Percentiles rank a stretch among this genome's conserved stretches.
These are phyloP conservation scores for Blastocystis sp. DNA, from an alignment of 352 stramenopile genomes.

Conservation along the genomic window DNA sequence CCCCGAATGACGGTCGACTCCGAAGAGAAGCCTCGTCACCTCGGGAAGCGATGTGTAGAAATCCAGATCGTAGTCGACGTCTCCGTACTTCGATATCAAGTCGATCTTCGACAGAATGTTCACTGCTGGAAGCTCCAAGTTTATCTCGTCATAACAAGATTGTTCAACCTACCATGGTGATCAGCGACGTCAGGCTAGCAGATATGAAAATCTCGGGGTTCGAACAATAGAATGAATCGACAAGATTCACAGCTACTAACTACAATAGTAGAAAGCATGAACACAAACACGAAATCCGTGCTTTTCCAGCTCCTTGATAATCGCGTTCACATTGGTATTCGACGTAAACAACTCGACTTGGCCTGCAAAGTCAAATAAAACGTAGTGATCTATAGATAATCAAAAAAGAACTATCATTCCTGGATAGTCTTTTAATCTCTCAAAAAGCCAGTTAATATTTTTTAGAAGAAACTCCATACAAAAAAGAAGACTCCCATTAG, in stretches of 20 bases:
- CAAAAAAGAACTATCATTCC: slow-evolving; percentile 64
- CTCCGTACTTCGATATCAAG: slow-evolving; percentile 82
- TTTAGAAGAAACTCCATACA: slow-evolving; percentile 97
- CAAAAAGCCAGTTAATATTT: slow-evolving; percentile 95
- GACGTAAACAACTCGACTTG: slow-evolving; percentile 99
- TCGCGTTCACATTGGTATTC: slow-evolving; percentile 86
- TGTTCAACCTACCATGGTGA: slow-evolving; percentile 82
- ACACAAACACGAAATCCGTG: not conserved
- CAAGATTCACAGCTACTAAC: slow-evolving; percentile 84
- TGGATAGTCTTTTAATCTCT: slow-evolving; percentile 77
- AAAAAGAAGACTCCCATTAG: slow-evolving; percentile 87
- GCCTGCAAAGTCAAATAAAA: slow-evolving; percentile 96
- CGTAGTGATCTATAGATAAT: slow-evolving; percentile 80
- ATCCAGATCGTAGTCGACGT: slow-evolving; percentile 68
- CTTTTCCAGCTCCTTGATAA: slow-evolving; percentile 81
- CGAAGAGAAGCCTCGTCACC: not conserved
- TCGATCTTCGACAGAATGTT: slow-evolving; percentile 99
- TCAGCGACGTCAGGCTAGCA: slow-evolving; percentile 86
- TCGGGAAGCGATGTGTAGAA: slow-evolving; percentile 55
- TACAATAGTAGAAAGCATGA: slow-evolving; percentile 29
- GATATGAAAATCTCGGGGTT: slow-evolving; percentile 95
- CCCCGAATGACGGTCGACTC: not conserved
- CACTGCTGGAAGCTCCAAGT: slow-evolving; percentile 90
- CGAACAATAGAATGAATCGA: slow-evolving; percentile 84
- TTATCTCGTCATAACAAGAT: slow-evolving; percentile 62